These are phyloP conservation scores for Fusarium albosuccineum DNA, from an alignment of 2,329 filamentous ascomycete species.

Conservation along the genomic window DNA sequence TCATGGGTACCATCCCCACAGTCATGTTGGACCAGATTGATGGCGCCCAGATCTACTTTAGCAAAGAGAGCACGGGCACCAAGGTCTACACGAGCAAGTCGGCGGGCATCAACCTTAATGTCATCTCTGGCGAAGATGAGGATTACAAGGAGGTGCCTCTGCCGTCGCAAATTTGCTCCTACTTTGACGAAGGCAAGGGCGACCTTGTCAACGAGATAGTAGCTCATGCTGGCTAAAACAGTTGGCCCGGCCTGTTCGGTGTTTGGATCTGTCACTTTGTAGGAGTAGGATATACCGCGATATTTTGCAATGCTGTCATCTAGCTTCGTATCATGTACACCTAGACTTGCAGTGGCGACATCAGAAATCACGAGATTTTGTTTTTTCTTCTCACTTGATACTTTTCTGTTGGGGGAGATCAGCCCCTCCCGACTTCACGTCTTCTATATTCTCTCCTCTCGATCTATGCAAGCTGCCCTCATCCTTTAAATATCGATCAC, in stretches of 20 bases:
- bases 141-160: conserved; percentile 91
- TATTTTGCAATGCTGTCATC: conserved; percentile 8
- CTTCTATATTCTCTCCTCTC: conserved; percentile 5
- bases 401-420: too few relatives aligned
- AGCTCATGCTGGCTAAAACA: conserved; percentile 82
- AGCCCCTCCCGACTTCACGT: too few relatives aligned
- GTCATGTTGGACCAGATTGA: conserved; percentile 95
- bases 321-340: conserved; percentile 22
- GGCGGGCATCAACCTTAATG: conserved; percentile 86
- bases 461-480: background rate
- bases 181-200: conserved; percentile 77
- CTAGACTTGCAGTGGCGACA: conserved; percentile 25
- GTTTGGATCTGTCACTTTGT: conserved; percentile 35
- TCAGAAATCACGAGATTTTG: conserved; percentile 20
- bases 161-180: conserved; percentile 88
- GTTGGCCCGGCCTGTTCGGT: background rate
- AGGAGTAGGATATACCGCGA: conserved; percentile 35
- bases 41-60: conserved; percentile 87
- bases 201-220: conserved; percentile 93
- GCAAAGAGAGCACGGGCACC: conserved; percentile 80
- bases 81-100: conserved; percentile 94
- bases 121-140: conserved; percentile 77
- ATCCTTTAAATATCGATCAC: conserved; percentile 18
- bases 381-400: conserved; percentile 17
- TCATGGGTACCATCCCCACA: conserved; percentile 87